A percentile compares a stretch with the other conserved stretches of the same genome.
Evolutionary conservation across 2,329 filamentous ascomycete genomes (phyloP).

Genomic region (Fusarium sp.): DNA sequence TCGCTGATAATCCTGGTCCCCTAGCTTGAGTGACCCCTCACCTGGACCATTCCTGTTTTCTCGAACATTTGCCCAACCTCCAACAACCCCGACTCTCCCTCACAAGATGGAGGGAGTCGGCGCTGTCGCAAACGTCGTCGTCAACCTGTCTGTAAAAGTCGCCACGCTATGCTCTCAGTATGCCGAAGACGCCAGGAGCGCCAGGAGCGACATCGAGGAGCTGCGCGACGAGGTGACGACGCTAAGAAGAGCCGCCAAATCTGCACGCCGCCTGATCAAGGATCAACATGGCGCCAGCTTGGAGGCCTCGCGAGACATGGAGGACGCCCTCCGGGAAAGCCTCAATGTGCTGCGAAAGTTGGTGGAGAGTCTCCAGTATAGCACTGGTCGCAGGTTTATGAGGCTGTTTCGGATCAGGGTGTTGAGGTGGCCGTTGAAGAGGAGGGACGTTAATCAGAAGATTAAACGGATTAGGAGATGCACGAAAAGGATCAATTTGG

Average conservation of each 20-base stretch:
- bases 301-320: not conserved
- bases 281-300: constrained; percentile 22
- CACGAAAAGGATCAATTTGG: constrained; percentile 43
- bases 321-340: not conserved
- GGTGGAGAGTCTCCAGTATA: not conserved
- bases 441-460: constrained; percentile 28
- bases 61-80: not conserved
- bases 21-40: not conserved
- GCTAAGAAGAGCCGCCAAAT: constrained; percentile 44
- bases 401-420: constrained; percentile 48
- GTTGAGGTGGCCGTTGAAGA: constrained; percentile 52
- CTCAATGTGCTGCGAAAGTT: not conserved
- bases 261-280: constrained; percentile 43
- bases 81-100: not conserved
- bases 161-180: constrained; percentile 50
- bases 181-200: constrained; percentile 47
- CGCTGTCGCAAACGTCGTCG: constrained; percentile 50
- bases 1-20: not conserved
- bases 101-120: constrained; percentile 46
- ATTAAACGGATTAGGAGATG: constrained; percentile 45
- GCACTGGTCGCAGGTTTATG: constrained; percentile 45
- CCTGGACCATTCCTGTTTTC: not conserved
- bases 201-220: constrained; percentile 49
- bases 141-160: constrained; percentile 54
- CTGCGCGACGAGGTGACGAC: constrained; percentile 45